Base-by-base conservation (phyloP, 1,284 basidiomycete genomes). In the Anthracocystis setariae region DNA sequence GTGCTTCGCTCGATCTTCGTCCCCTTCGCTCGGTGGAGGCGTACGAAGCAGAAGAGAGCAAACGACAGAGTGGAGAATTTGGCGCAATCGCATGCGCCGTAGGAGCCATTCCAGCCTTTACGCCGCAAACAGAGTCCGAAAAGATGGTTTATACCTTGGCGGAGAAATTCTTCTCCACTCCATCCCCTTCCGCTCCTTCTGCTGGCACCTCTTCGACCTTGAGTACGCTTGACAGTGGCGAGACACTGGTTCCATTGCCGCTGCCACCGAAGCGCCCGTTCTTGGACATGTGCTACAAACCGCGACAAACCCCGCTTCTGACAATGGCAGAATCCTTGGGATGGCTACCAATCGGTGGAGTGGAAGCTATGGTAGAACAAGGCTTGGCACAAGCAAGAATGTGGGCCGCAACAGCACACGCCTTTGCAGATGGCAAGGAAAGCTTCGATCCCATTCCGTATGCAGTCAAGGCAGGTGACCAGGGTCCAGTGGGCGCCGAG, bases 271-370 rank as follows among this genome's bases (percentile, higher is more conserved):
- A 65, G 23, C 56, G 81, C 3, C 65, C 77, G 9, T 84, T 83
- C 63, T 73, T 84, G 29, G 82, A 84, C 37, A 84, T 84, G 82
- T 78, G 76, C 39, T 84, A 84, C 74, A 83, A 83, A 52, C 82
- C 83, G 0, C 77, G 83, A n/a, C 64, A 73, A 42, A 84, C 83
- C 13, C 76, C 78, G 0, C 39, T 84, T 21, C 66, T 80, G 33
- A 51, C 52, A 20, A 65, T 73, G 10, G 83, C 81, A 0, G 48
- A 61, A 1, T 39, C 68, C 2, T 59, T 75, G 7, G 69, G 63
- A 17, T 84, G 83, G 83, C 38, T 51, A 2, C 48, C 60, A 2
- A 69, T 84, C 32, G 76, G 75, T 1, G 83, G 82, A 5, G 68
- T 83, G 5, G 78, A 83, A 52, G 83, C 82, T 8, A 83, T 83